phyloP scores from a whole-genome alignment of 176 grass and related monocot species.

The Chrysopogon serrulatus region DNA sequence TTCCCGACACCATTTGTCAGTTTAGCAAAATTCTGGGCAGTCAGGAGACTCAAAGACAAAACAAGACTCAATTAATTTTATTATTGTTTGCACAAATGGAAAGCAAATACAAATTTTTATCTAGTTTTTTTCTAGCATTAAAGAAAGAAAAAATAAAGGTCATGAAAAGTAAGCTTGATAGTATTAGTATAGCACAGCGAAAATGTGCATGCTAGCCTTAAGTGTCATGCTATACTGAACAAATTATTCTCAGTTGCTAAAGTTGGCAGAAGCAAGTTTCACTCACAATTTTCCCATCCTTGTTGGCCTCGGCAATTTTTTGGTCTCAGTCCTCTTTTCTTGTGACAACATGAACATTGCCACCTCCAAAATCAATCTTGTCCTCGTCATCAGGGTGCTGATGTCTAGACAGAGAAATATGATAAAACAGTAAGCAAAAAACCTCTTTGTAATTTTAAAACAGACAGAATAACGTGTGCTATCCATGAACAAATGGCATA shows the following conservation, averaged over 20 bases:
- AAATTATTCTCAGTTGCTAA: no score
- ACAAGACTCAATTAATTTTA: not conserved
- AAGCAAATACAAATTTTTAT: no score
- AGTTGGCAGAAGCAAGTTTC: not conserved
- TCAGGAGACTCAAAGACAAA: not conserved
- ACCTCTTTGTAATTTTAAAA: not conserved
- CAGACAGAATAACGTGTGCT: not conserved
- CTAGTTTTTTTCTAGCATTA: no score
- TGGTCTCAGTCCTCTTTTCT: slow-evolving; percentile 81
- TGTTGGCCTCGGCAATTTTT: slow-evolving; percentile 73
- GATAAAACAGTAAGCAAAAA: not conserved
- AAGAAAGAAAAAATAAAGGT: no score
- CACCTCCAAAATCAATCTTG: slow-evolving; percentile 67
- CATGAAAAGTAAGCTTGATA: no score
- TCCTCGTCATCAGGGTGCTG: slow-evolving; percentile 40
- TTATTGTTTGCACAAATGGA: not conserved
- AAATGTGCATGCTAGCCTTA: no score
- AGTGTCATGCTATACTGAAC: no score
- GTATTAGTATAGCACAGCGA: no score
- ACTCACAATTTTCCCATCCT: slow-evolving; percentile 77
- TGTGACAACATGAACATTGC: slow-evolving; percentile 68
- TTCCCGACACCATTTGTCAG: not conserved
- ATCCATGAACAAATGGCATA: not conserved
- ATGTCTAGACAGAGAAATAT: slow-evolving; percentile 12
- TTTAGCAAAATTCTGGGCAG: not conserved